Conservation (phyloP, 2,329 filamentous ascomycete species). For the Claviceps fusiformis region DNA sequence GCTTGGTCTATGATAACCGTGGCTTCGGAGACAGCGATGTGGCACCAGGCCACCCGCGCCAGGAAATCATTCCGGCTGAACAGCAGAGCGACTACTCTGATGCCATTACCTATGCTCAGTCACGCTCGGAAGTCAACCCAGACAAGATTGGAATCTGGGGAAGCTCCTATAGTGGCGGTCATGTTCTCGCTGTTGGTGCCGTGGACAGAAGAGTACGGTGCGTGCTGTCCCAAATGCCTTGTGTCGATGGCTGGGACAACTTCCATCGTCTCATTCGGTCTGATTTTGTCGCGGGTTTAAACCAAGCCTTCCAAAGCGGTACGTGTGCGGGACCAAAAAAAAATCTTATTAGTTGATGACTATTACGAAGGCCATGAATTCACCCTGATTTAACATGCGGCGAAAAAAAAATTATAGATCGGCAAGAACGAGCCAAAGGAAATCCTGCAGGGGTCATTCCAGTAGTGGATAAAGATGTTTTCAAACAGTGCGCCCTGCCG, state of each 20-base stretch:
- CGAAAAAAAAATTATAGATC: not conserved
- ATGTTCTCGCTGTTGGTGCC: not conserved
- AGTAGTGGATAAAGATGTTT: not conserved
- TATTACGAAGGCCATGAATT: too few relatives aligned
- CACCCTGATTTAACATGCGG: too few relatives aligned
- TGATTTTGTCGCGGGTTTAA: not conserved
- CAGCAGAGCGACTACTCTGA: not conserved
- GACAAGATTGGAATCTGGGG: not conserved
- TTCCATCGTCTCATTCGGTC: not conserved
- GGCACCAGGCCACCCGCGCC: not conserved
- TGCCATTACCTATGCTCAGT: not conserved
- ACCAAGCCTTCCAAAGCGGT: not conserved
- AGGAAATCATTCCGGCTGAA: not conserved
- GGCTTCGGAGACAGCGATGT: not conserved
- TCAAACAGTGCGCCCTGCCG: not conserved
- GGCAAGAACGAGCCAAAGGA: not conserved
- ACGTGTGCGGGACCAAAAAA: not conserved
- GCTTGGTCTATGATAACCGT: not conserved
- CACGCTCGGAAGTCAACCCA: not conserved
- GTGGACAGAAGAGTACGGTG: not conserved
- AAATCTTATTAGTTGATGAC: too few relatives aligned
- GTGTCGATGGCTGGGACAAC: not conserved
- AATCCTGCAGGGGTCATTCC: not conserved
- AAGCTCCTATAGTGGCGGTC: not conserved
- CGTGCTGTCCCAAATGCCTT: not conserved